Conservation (phyloP, 805 yeast genomes). For the Ascoidea rubescens region DNA sequence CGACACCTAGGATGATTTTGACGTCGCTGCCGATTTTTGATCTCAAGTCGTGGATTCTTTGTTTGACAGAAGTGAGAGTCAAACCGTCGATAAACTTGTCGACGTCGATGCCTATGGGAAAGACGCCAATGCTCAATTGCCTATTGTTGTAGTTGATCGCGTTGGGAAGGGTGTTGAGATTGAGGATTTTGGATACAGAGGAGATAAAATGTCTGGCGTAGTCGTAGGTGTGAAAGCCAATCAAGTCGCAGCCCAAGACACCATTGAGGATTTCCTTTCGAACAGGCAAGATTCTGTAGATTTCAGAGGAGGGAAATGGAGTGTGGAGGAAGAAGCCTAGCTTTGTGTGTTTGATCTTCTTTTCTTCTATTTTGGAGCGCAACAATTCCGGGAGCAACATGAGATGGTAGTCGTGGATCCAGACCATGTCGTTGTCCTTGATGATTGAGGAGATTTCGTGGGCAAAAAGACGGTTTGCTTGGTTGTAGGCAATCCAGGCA, state of each 20-base stretch:
- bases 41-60: constrained; percentile 50
- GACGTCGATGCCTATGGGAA: constrained; percentile 98
- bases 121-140: constrained; percentile 81
- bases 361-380: constrained; percentile 37
- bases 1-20: constrained; percentile 92
- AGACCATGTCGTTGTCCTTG: constrained; percentile 73
- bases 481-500: constrained; percentile 96
- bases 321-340: constrained; percentile 94
- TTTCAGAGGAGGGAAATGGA: constrained; percentile 95
- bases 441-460: constrained; percentile 53
- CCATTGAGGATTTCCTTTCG: constrained; percentile 86
- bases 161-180: constrained; percentile 77
- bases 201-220: constrained; percentile 93
- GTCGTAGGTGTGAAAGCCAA: constrained; percentile 99
- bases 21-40: constrained; percentile 53
- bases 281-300: constrained; percentile 90
- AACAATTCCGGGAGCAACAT: constrained; percentile 90
- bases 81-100: constrained; percentile 79
- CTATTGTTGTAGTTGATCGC: constrained; percentile 72
- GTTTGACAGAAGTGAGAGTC: constrained; percentile 42
- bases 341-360: constrained; percentile 36
- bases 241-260: constrained; percentile 82
- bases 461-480: constrained; percentile 80
- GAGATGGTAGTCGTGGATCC: constrained; percentile 97
- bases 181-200: constrained; percentile 72